Evolutionary conservation across 2,329 filamentous ascomycete species (phyloP).

Genomic region (Xylariaceae sp.): DNA sequence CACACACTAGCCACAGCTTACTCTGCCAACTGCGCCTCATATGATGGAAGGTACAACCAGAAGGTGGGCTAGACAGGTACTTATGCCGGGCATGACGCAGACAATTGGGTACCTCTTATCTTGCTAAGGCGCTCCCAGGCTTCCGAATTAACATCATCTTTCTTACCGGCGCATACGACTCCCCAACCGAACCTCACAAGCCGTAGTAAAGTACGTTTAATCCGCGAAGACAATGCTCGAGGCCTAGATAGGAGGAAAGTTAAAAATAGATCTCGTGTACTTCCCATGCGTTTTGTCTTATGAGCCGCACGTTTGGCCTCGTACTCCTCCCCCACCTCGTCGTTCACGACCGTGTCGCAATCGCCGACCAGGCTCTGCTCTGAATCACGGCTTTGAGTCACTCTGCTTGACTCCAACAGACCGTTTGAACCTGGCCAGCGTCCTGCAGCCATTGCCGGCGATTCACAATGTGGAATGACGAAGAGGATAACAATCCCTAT

Average conservation of each 20-base stretch:
- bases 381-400: slow-evolving; percentile 9
- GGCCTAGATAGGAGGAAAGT: neutral
- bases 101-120: slow-evolving; percentile 13
- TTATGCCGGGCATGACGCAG: slow-evolving; percentile 1
- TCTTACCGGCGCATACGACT: slow-evolving; percentile 8
- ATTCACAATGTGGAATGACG: slow-evolving; percentile 90
- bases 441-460: slow-evolving; percentile 10
- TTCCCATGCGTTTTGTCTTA: slow-evolving; percentile 2
- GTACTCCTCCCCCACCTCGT: slow-evolving; percentile 27
- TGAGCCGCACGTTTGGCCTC: slow-evolving; percentile 8
- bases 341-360: slow-evolving; percentile 15
- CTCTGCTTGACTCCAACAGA: slow-evolving; percentile 5
- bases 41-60: neutral
- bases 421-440: slow-evolving; percentile 12
- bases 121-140: slow-evolving; percentile 17
- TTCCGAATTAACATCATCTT: slow-evolving; percentile 16
- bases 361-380: slow-evolving; percentile 7
- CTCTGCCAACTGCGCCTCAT: neutral
- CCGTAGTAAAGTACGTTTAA: slow-evolving; percentile 5
- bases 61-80: neutral
- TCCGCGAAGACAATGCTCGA: neutral
- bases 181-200: neutral
- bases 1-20: neutral
- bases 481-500: slow-evolving; percentile 91
- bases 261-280: slow-evolving; percentile 1